Conservation (phyloP, 371 early-diverging fungal species). For the Rhizomucor miehei region DNA sequence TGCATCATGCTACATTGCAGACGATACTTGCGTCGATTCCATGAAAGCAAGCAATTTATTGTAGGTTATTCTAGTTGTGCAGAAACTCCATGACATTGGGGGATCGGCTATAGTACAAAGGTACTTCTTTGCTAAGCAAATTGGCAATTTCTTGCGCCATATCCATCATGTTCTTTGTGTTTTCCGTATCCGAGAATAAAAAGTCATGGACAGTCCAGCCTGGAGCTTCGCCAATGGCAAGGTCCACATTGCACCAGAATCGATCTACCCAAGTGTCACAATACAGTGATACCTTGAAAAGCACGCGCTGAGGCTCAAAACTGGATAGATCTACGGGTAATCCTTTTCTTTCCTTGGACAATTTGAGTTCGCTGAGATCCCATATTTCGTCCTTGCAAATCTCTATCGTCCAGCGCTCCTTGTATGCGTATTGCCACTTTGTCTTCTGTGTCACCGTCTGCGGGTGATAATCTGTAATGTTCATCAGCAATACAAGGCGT, state of each 20-base stretch:
- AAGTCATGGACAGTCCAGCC: slow-evolving; percentile 36
- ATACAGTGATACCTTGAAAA: slow-evolving; percentile 33
- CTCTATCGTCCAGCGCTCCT: slow-evolving; percentile 31
- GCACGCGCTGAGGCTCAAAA: slow-evolving; percentile 19
- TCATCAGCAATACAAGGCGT: slow-evolving; percentile 20
- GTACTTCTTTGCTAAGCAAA: slow-evolving; percentile 22
- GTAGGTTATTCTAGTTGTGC: too few relatives aligned
- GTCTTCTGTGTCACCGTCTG: slow-evolving; percentile 31
- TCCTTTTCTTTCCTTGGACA: slow-evolving; percentile 10
- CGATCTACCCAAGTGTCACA: slow-evolving; percentile 35
- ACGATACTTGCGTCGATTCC: too few relatives aligned
- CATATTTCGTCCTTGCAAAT: slow-evolving; percentile 41
- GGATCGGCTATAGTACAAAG: slow-evolving; percentile 22
- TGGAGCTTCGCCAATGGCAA: slow-evolving; percentile 42
- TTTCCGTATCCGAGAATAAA: slow-evolving; percentile 22
- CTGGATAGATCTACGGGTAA: slow-evolving; percentile 30
- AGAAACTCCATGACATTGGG: too few relatives aligned
- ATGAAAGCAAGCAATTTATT: too few relatives aligned
- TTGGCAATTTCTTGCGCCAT: slow-evolving; percentile 23
- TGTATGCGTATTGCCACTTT: slow-evolving; percentile 36
- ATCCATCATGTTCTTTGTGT: slow-evolving; percentile 17
- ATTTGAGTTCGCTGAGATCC: slow-evolving; percentile 21
- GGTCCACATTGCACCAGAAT: slow-evolving; percentile 31
- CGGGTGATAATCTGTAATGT: slow-evolving; percentile 23
- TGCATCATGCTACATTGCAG: too few relatives aligned